phyloP scores from a whole-genome alignment of 192 early-diverging fungal species.

The Radiomyces spectabilis region DNA sequence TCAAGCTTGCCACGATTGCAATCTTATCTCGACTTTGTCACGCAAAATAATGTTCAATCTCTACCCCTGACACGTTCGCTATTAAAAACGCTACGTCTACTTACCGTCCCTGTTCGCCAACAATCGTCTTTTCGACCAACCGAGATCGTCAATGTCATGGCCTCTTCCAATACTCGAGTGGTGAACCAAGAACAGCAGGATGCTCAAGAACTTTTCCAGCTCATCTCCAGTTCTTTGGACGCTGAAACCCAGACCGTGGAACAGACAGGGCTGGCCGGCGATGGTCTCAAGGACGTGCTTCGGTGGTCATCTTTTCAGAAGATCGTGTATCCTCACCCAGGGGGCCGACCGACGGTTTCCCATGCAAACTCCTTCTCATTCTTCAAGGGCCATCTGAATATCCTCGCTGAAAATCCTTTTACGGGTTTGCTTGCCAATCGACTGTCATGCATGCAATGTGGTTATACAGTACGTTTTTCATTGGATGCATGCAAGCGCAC shows the following conservation, averaged over 20 bases:
- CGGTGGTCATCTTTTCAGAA: background rate
- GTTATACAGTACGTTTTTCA: constrained; percentile 51
- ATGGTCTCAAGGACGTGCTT: constrained; percentile 8
- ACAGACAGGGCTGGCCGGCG: background rate
- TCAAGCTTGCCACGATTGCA: constrained; percentile 31
- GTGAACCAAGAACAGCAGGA: constrained; percentile 77
- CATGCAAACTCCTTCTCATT: background rate
- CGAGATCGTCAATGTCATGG: constrained; percentile 54
- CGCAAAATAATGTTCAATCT: constrained; percentile 2
- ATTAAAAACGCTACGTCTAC: constrained; percentile 10
- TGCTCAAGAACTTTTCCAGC: constrained; percentile 83
- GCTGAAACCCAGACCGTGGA: constrained; percentile 42
- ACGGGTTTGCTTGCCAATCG: constrained; percentile 68
- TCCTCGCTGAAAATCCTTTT: constrained; percentile 52
- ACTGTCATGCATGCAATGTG: constrained; percentile 72
- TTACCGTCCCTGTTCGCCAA: constrained; percentile 26
- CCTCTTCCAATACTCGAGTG: constrained; percentile 36
- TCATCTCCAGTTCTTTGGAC: constrained; percentile 64
- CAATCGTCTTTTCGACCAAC: constrained; percentile 48
- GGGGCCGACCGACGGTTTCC: background rate
- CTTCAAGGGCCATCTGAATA: background rate
- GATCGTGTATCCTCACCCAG: no score
- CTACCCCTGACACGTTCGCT: constrained; percentile 12
- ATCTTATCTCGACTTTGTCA: constrained; percentile 30
- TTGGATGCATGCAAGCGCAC: background rate